Evolutionary conservation across 805 yeast species (phyloP), one percentile per base, ranked within the genome.

Genomic region (Kockiozyma suomiensis): DNA sequence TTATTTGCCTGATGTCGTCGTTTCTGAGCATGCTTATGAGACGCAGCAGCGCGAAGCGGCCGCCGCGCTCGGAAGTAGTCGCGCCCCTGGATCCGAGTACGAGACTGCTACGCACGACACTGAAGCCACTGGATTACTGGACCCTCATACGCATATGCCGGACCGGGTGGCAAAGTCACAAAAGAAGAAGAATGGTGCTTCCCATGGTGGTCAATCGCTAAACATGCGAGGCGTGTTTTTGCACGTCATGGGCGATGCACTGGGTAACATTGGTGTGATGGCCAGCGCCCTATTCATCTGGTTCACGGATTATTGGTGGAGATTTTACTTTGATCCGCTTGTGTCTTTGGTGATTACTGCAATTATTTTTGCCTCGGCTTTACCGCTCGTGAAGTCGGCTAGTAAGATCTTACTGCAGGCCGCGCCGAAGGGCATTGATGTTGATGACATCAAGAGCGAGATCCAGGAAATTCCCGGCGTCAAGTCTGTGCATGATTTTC

Each of bases 171-270:
- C 52, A 33, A 28, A 30, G 38, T 64, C 56, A 65, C 51, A 35
- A 42, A 47, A 50, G 26, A 58, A 53, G 54, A 33, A 53, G 38
- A 21, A 64, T 61, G 17, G 62, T 64, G 70, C 72, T 54, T n/a
- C n/a, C n/a, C 53, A 49, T 19, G 40, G 40, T 61, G 68, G 74
- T 33, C 84, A 82, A 70, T 88, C 97, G n/a, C 78, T 93, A 78
- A 93, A 94, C 75, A 93, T 93, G 97, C 92, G 90, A 69, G 99
- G 99, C 65, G 97, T 93, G 2, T 94, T 90, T 71, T 79, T 93
- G 70, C 99, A 93, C 71, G 99, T 94, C 12, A 64, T 94, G 68
- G 98, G 98, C 47, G 99, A 93, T 74, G 98, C 98, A 0, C 78
- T 93, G 58, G 98, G 99, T 64, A 93, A 93, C 72, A 76, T 93